Evolutionary conservation across 805 yeast genomes (phyloP).

Genomic region (Saccharomycopsis olivae): DNA sequence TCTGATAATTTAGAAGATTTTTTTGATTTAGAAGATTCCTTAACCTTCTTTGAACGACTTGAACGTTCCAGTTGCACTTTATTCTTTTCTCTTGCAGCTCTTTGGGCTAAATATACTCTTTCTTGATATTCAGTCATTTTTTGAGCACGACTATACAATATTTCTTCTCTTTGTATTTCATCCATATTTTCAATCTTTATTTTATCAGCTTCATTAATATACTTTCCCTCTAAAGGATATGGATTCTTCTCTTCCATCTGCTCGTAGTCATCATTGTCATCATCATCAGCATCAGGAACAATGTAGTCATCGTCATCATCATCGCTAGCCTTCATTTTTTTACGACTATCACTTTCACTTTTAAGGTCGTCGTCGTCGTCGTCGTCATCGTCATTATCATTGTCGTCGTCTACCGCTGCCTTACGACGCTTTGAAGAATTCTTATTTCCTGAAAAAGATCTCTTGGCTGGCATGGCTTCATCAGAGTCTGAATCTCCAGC

Average conservation of each 20-base stretch:
- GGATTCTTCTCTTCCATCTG: conserved; percentile 47
- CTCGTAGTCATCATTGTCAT: conserved; percentile 27
- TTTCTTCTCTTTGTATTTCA: conserved; percentile 86
- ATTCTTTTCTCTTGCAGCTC: conserved; percentile 38
- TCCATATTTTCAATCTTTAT: conserved; percentile 57
- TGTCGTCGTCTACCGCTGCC: too few species aligned
- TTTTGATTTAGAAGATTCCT: conserved; percentile 24
- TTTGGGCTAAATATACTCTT: conserved; percentile 69
- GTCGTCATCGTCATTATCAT: conserved; percentile 26
- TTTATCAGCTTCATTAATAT: conserved; percentile 72
- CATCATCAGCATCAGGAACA: conserved; percentile 21
- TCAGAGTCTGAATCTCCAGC: conserved; percentile 37
- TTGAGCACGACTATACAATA: conserved; percentile 85
- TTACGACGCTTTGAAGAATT: conserved; percentile 21
- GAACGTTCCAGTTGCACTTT: conserved; percentile 38
- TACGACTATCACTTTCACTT: conserved; percentile 26
- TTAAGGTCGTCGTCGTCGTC: conserved; percentile 25
- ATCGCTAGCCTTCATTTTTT: conserved; percentile 26
- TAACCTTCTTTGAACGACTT: conserved; percentile 26
- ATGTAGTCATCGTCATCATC: conserved; percentile 28
- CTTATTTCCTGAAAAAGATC: conserved; percentile 25
- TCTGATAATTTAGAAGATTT: conserved; percentile 52
- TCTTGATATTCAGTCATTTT: conserved; percentile 85
- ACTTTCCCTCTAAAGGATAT: conserved; percentile 89
- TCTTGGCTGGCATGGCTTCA: conserved; percentile 25